Evolutionary conservation across 495 filamentous ascomycete species (phyloP).

Genomic region (Annulohypoxylon stygium): DNA sequence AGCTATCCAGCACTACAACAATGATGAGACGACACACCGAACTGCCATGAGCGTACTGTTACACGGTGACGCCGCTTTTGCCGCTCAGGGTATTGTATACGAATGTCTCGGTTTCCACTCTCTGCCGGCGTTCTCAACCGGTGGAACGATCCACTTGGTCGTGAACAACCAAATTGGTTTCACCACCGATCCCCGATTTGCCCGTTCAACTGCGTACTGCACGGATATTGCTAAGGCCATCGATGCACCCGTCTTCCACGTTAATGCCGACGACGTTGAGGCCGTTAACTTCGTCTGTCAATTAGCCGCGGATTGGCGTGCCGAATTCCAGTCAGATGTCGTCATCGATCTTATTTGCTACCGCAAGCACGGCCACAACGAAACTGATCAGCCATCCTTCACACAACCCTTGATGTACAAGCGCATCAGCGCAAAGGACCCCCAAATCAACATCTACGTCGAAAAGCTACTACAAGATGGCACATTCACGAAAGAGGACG

Average conservation of each 20-base stretch:
- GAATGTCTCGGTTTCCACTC: slow-evolving; percentile 98
- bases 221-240: slow-evolving; percentile 99
- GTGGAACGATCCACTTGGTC: slow-evolving; percentile 95
- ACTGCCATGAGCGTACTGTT: slow-evolving; percentile 95
- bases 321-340: slow-evolving; percentile 96
- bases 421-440: slow-evolving; percentile 83
- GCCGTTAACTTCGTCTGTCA: slow-evolving; percentile 99
- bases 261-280: slow-evolving; percentile 98
- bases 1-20: slow-evolving; percentile 98
- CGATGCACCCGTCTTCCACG: slow-evolving; percentile 98
- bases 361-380: slow-evolving; percentile 98
- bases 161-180: slow-evolving; percentile 99
- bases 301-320: slow-evolving; percentile 95
- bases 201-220: slow-evolving; percentile 97
- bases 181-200: slow-evolving; percentile 98
- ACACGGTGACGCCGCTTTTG: slow-evolving; percentile 97
- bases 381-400: slow-evolving; percentile 99
- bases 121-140: slow-evolving; percentile 94
- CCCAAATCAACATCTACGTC: slow-evolving; percentile 88
- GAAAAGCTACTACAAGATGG: slow-evolving; percentile 88
- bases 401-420: slow-evolving; percentile 99
- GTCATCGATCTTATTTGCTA: slow-evolving; percentile 99
- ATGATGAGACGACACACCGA: slow-evolving; percentile 86
- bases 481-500: slow-evolving; percentile 96
- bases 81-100: slow-evolving; percentile 96